phyloP scores from a whole-genome alignment of 495 filamentous ascomycete genomes.

The Durotheca rogersii region DNA sequence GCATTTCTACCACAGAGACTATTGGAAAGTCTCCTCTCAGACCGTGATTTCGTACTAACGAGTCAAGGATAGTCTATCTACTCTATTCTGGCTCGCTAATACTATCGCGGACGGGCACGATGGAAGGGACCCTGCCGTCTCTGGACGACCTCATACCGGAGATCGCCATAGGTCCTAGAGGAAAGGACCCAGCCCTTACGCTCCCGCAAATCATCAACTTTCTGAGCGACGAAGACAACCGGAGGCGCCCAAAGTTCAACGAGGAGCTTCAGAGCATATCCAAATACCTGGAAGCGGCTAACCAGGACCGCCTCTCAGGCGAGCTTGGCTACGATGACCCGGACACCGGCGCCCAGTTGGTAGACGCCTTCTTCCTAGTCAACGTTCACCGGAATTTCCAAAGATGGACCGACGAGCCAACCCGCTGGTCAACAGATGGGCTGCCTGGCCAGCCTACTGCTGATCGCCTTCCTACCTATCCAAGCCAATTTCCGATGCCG shows the following conservation, averaged over 20 bases:
- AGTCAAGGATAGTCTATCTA: neutral
- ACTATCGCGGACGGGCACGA: neutral
- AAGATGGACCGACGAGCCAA: slow-evolving; percentile 4
- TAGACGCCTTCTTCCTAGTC: slow-evolving; percentile 23
- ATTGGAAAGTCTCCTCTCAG: neutral
- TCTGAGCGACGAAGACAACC: slow-evolving; percentile 27
- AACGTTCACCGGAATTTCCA: slow-evolving; percentile 8
- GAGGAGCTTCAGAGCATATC: slow-evolving; percentile 6
- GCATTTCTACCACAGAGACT: neutral
- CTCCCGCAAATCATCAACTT: slow-evolving; percentile 23
- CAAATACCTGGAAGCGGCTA: slow-evolving; percentile 22
- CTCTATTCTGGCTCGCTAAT: too few relatives aligned
- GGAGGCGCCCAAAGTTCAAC: slow-evolving; percentile 10
- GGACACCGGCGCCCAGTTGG: slow-evolving; percentile 9
- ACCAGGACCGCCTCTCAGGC: slow-evolving; percentile 15
- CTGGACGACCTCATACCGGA: neutral
- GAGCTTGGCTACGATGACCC: slow-evolving; percentile 25
- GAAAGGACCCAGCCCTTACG: slow-evolving; percentile 9
- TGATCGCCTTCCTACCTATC: slow-evolving; percentile 24
- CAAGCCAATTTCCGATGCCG: slow-evolving; percentile 8
- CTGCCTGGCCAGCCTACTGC: slow-evolving; percentile 9
- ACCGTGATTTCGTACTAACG: neutral
- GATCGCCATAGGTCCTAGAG: slow-evolving; percentile 14
- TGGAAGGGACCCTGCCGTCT: too few relatives aligned
- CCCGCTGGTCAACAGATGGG: slow-evolving; percentile 22